Evolutionary conservation across 2,329 filamentous ascomycete species (phyloP).

Genomic region (Hypoxylon sp.): DNA sequence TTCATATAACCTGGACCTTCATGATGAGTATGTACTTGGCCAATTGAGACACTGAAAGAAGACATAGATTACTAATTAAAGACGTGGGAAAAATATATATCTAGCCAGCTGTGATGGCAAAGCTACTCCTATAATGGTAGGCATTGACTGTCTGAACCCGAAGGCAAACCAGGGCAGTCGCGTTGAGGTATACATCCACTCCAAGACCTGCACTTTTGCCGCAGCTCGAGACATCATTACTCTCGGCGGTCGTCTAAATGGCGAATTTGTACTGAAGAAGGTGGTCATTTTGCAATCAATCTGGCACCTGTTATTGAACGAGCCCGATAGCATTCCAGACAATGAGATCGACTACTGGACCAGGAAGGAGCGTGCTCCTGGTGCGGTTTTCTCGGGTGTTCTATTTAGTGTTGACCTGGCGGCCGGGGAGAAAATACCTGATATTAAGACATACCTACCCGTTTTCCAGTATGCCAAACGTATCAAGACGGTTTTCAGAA

Average conservation of each 20-base stretch:
- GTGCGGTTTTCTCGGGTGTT: background rate
- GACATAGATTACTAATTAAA: background rate
- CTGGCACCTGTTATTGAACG: conserved; percentile 12
- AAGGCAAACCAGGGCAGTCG: conserved; percentile 4
- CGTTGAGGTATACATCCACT: conserved; percentile 7
- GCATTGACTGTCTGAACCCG: conserved; percentile 16
- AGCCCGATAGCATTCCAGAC: conserved; percentile 4
- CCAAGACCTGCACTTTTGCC: conserved; percentile 3
- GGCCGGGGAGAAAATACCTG: conserved; percentile 6
- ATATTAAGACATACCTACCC: conserved; percentile 10
- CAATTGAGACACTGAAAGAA: no score
- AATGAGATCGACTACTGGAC: conserved; percentile 5
- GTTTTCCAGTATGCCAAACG: conserved; percentile 10
- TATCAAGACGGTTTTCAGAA: conserved; percentile 1
- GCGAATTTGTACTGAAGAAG: conserved; percentile 1
- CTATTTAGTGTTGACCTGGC: conserved; percentile 13
- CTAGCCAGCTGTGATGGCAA: conserved; percentile 2
- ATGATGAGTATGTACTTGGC: background rate
- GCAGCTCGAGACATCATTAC: conserved; percentile 8
- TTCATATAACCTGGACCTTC: conserved; percentile 1
- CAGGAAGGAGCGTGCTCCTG: conserved; percentile 2
- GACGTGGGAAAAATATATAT: background rate
- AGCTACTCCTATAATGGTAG: conserved; percentile 7
- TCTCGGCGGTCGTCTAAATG: conserved; percentile 13
- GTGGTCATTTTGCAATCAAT: conserved; percentile 8